Conservation (phyloP, 345 rosid genomes). For the Arabidopsis suecica region DNA sequence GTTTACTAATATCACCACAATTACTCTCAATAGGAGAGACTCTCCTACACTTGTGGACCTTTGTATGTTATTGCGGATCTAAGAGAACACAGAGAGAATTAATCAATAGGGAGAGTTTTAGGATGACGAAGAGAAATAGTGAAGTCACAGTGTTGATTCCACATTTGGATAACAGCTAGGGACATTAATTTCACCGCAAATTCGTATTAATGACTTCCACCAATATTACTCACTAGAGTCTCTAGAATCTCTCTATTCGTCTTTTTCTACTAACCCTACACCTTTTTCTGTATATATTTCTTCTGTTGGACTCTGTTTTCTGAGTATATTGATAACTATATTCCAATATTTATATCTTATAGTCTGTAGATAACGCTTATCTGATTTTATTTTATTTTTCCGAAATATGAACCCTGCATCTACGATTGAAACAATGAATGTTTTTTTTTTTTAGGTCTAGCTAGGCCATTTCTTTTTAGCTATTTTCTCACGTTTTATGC, state of each 20-base stretch:
- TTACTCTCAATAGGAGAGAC: neutral
- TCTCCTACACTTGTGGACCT: neutral
- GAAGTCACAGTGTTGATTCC: constrained; percentile 21
- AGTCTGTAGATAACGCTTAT: neutral
- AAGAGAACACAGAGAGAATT: neutral
- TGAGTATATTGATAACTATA: neutral
- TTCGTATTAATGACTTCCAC: constrained; percentile 23
- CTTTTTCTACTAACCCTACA: constrained; percentile 17
- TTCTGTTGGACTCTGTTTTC: constrained; percentile 16
- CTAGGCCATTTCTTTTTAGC: neutral
- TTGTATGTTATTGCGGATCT: neutral
- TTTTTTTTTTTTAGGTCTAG: neutral
- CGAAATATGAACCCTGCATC: neutral
- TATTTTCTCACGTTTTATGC: neutral
- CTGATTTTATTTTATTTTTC: neutral
- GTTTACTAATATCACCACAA: constrained; percentile 1
- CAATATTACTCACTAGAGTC: neutral
- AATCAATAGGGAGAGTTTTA: neutral
- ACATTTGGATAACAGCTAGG: constrained; percentile 22
- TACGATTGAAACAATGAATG: neutral
- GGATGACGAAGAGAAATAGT: neutral
- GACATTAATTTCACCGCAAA: constrained; percentile 23
- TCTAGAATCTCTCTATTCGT: constrained; percentile 12
- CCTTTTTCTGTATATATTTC: neutral
- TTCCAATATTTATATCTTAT: neutral